These are phyloP conservation scores for Sanguinoderma infundibulare DNA, from an alignment of 1,284 basidiomycete genomes.

Conservation along the genomic window DNA sequence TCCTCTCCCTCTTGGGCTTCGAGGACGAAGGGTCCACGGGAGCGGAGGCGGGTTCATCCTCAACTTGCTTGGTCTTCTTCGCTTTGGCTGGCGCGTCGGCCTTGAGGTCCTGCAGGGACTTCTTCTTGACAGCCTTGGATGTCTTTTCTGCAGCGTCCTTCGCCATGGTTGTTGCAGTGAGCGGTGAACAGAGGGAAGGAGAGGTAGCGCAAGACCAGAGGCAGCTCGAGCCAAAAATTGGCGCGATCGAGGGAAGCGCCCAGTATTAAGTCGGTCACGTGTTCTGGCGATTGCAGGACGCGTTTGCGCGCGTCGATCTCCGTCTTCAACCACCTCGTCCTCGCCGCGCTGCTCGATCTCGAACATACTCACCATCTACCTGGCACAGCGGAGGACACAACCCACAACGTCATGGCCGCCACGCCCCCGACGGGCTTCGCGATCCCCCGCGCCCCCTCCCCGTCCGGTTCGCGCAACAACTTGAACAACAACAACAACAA, in stretches of 20 bases:
- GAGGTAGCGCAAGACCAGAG: background rate
- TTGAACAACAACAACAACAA: background rate
- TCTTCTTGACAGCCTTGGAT: constrained; percentile 22
- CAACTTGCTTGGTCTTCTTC: constrained; percentile 14
- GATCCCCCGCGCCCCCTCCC: constrained; percentile 39
- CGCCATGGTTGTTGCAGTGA: too few relatives aligned
- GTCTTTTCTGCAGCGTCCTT: constrained; percentile 21
- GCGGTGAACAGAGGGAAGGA: too few relatives aligned
- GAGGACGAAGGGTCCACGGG: constrained; percentile 11
- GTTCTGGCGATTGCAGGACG: constrained; percentile 15
- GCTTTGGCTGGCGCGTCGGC: constrained; percentile 10
- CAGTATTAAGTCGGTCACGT: constrained; percentile 13
- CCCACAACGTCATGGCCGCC: constrained; percentile 26
- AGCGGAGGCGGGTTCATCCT: constrained; percentile 1
- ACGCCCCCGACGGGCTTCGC: constrained; percentile 43
- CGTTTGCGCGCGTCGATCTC: constrained; percentile 20
- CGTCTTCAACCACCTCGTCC: constrained; percentile 7
- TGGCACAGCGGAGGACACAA: background rate
- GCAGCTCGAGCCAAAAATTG: constrained; percentile 14
- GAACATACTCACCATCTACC: background rate
- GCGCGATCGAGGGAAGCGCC: constrained; percentile 14
- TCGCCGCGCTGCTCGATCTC: background rate
- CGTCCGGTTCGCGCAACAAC: constrained; percentile 50
- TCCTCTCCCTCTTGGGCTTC: constrained; percentile 17
- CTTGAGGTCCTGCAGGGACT: constrained; percentile 22